phyloP scores from a whole-genome alignment of 441 rosid species.

The Croton laevigatus region DNA sequence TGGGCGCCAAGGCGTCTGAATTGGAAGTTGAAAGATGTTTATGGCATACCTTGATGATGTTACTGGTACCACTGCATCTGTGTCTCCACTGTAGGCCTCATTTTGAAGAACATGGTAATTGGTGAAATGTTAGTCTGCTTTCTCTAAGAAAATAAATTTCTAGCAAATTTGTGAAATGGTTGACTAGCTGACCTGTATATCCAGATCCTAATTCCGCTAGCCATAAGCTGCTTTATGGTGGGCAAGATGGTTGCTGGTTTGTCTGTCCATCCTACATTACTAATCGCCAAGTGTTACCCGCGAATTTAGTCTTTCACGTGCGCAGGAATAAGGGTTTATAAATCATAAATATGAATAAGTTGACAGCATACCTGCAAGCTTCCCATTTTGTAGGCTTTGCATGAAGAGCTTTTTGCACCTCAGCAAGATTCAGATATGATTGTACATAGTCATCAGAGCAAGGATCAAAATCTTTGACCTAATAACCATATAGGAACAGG shows the following conservation, averaged over 20 bases:
- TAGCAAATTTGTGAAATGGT: neutral
- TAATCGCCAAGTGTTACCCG: neutral
- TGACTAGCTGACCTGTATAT: conserved; percentile 29
- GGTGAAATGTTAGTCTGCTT: too few species aligned
- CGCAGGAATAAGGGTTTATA: neutral
- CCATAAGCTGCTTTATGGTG: conserved; percentile 31
- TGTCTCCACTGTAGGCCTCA: conserved; percentile 36
- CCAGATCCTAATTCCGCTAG: conserved; percentile 32
- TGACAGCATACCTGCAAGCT: conserved; percentile 31
- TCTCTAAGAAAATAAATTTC: neutral
- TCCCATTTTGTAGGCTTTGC: conserved; percentile 32
- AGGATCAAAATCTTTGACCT: conserved; percentile 38
- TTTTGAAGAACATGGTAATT: neutral
- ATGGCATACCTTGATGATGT: conserved; percentile 33
- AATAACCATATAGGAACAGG: neutral
- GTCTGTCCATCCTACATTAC: conserved; percentile 26
- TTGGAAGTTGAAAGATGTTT: conserved; percentile 25
- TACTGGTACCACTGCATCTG: conserved; percentile 35
- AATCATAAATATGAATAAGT: neutral
- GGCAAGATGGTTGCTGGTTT: conserved; percentile 36
- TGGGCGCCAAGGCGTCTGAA: conserved; percentile 33
- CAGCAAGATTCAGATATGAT: conserved; percentile 35
- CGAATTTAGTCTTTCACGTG: neutral
- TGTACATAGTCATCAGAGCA: conserved; percentile 31
- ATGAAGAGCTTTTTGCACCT: conserved; percentile 43